A percentile compares a stretch with the other conserved stretches of the same genome.
phyloP scores from a whole-genome alignment of 2,329 filamentous ascomycete species.

The Gaeumannomyces tritici region DNA sequence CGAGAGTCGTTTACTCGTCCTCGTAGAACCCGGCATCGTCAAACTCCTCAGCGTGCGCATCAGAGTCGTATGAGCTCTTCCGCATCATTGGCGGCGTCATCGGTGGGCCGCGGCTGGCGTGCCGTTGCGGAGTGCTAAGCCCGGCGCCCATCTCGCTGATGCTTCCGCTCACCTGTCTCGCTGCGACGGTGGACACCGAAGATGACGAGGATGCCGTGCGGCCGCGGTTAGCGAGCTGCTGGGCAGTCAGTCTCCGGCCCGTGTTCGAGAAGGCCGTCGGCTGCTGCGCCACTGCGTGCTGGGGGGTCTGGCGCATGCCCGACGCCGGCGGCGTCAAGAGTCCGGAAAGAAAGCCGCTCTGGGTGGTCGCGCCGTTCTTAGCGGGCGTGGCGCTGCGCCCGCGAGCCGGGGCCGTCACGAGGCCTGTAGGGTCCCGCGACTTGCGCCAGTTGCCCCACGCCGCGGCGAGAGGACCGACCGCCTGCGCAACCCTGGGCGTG shows the following conservation, averaged over 20 bases:
- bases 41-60: slow-evolving; percentile 49
- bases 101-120: slow-evolving; percentile 27
- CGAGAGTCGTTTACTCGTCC: slow-evolving; percentile 23
- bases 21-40: slow-evolving; percentile 52
- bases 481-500: slow-evolving; percentile 75
- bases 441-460: slow-evolving; percentile 96
- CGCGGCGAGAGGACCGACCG: slow-evolving; percentile 68
- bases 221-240: slow-evolving; percentile 30
- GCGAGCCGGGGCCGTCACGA: slow-evolving; percentile 17
- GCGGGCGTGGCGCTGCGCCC: slow-evolving; percentile 42
- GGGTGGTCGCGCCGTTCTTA: slow-evolving; percentile 40
- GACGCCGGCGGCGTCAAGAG: slow-evolving; percentile 85
- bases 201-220: slow-evolving; percentile 2
- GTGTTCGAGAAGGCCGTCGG: slow-evolving; percentile 53
- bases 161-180: neutral
- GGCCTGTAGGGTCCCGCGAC: slow-evolving; percentile 38
- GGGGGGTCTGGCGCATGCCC: slow-evolving; percentile 53
- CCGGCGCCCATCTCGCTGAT: slow-evolving; percentile 22
- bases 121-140: slow-evolving; percentile 30
- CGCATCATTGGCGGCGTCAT: slow-evolving; percentile 55
- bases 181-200: slow-evolving; percentile 8
- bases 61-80: slow-evolving; percentile 47
- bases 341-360: slow-evolving; percentile 59
- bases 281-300: slow-evolving; percentile 29
- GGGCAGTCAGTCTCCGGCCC: slow-evolving; percentile 46